These are phyloP conservation scores for Neofusicoccum sp. DNA, from an alignment of 2,329 filamentous ascomycete species.

Conservation along the genomic window DNA sequence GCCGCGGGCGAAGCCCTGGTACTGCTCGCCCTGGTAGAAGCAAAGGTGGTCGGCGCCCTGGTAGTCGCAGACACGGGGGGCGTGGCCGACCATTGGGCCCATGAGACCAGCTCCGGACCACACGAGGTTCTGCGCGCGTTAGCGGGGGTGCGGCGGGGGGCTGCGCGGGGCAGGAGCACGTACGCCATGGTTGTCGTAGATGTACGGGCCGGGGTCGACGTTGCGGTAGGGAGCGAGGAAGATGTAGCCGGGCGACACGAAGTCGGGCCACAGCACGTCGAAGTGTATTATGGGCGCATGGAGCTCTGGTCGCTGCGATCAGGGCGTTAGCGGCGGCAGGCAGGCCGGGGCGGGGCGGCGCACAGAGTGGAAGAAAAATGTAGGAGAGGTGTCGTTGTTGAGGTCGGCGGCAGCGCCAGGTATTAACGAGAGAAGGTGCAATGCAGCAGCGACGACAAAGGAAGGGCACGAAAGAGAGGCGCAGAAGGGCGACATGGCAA, in stretches of 20 bases:
- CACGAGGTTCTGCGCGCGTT: constrained; percentile 45
- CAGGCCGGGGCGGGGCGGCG: neutral
- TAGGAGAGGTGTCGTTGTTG: constrained; percentile 23
- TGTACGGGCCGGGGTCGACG: constrained; percentile 53
- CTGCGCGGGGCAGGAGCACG: constrained; percentile 16
- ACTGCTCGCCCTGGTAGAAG: constrained; percentile 56
- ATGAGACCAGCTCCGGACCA: constrained; percentile 52
- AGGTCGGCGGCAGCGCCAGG: constrained; percentile 14
- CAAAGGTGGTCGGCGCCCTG: constrained; percentile 53
- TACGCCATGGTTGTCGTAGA: constrained; percentile 55
- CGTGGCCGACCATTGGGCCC: constrained; percentile 53
- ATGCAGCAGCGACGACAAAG: constrained; percentile 5
- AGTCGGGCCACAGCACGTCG: constrained; percentile 23
- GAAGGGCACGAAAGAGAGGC: constrained; percentile 10
- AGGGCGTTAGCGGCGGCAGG: neutral
- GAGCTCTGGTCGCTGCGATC: constrained; percentile 40
- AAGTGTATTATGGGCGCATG: constrained; percentile 39
- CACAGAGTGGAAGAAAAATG: constrained; percentile 22
- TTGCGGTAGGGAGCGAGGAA: constrained; percentile 55
- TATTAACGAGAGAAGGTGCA: constrained; percentile 9
- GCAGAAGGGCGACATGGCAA: constrained; percentile 6
- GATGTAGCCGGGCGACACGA: constrained; percentile 48
- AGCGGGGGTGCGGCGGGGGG: neutral
- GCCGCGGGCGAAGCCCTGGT: constrained; percentile 54
- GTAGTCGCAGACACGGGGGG: constrained; percentile 53